Evolutionary conservation across 2,329 filamentous ascomycete species (phyloP), one percentile per base, ranked within the genome.

Genomic region (Pseudogymnoascus sp.): DNA sequence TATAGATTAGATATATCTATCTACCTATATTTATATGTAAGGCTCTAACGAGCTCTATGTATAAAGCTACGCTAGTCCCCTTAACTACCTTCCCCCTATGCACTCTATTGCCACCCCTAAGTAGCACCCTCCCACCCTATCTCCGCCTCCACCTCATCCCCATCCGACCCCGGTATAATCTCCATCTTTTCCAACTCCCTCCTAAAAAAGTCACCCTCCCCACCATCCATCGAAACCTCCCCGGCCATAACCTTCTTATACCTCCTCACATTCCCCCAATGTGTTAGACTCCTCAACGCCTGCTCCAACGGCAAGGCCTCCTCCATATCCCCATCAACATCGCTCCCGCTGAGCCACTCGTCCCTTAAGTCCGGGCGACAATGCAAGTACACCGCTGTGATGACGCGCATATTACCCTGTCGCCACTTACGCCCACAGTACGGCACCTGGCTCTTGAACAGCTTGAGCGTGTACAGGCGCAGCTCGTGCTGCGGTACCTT

Each of bases 351-450:
- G 0, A 97, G 81, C 93, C 94, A 97, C 76, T 97, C 94, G 72
- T 99, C 94, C 31, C 93, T 83, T 52, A 99, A 81, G 74, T 97
- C 93, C 0, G 93, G 93, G 6, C 92, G 83, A 72, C 93, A 96
- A 76, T 96, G 91, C 59, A 99, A 80, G 74, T 97, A 99, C 1
- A 99, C 91, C 3, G 92, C 92, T 0, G 94, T 99, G 72, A 99
- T 99, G 71, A 97, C 92, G 62, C 93, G 90, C 94, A 99, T 99
- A 75, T 99, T 97, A 69, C 87, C 87, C 77, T 97, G 94, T 12
- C 94, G 87, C 94, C 94, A 99, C 78, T 99, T 99, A 45, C 94
- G 88, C 21, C 94, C 93, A 74, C 93, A 97, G 79, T 96, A 99
- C 0, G 94, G 94, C 4, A 99, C 94, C 75, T 99, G 94, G 65